These are phyloP conservation scores for Flammula alnicola DNA, from an alignment of 1,284 basidiomycete species.

Conservation along the genomic window DNA sequence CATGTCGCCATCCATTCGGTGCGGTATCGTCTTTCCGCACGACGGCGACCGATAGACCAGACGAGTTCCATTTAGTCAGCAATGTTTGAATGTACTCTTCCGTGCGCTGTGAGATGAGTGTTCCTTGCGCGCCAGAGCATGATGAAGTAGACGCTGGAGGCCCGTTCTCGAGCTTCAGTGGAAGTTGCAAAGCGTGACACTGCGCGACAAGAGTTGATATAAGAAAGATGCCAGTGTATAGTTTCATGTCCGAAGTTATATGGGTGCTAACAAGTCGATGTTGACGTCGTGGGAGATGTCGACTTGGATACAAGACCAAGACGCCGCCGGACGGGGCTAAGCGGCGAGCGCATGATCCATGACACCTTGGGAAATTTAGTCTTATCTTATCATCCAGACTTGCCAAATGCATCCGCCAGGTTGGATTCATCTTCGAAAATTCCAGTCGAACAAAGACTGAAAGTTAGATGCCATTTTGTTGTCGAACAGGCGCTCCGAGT, in stretches of 20 bases:
- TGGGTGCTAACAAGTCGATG: too few relatives aligned
- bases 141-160: too few relatives aligned
- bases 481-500: too few relatives aligned
- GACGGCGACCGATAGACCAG: conserved; percentile 41
- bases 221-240: neutral
- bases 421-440: too few relatives aligned
- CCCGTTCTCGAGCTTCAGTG: neutral
- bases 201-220: neutral
- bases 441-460: too few relatives aligned
- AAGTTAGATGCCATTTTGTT: too few relatives aligned
- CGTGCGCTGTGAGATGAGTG: conserved; percentile 21
- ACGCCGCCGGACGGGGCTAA: too few relatives aligned
- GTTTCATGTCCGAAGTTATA: neutral
- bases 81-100: conserved; percentile 31
- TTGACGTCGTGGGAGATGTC: too few relatives aligned
- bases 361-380: too few relatives aligned
- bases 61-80: conserved; percentile 37
- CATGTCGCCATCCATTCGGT: conserved; percentile 36
- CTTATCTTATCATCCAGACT: conserved; percentile 5
- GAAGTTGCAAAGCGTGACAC: neutral
- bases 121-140: neutral
- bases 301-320: too few relatives aligned
- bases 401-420: too few relatives aligned
- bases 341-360: too few relatives aligned
- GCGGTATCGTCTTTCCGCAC: conserved; percentile 35